These are phyloP conservation scores for Begonia loranthoides DNA, from an alignment of 306 rosid species.

Conservation along the genomic window DNA sequence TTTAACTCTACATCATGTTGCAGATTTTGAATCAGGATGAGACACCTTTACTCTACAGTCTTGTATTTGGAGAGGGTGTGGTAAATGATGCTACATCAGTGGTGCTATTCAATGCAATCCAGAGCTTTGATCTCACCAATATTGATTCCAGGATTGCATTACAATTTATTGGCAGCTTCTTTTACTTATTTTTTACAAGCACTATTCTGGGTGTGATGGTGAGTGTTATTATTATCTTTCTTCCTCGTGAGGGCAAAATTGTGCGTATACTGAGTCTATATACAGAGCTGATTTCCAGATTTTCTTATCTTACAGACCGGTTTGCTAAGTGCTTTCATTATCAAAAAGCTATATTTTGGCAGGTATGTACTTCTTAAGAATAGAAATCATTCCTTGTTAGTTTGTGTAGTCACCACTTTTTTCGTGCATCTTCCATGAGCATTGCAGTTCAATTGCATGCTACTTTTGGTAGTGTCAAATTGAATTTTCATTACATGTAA, in stretches of 20 bases:
- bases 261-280: constrained; percentile 5
- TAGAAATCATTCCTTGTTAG: too few species aligned
- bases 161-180: constrained; percentile 60
- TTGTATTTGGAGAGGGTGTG: constrained; percentile 92
- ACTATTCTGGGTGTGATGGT: constrained; percentile 85
- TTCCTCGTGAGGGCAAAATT: background rate
- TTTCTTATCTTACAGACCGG: constrained; percentile 52
- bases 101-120: constrained; percentile 93
- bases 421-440: too few species aligned
- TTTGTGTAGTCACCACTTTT: too few species aligned
- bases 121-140: constrained; percentile 68
- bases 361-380: constrained; percentile 32
- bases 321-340: constrained; percentile 74
- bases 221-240: constrained; percentile 16
- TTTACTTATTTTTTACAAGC: constrained; percentile 65
- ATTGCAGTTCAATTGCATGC: too few species aligned
- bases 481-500: too few species aligned
- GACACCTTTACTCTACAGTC: constrained; percentile 79
- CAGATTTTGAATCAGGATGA: constrained; percentile 85
- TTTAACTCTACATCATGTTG: constrained; percentile 11
- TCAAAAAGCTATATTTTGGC: constrained; percentile 81
- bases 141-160: constrained; percentile 42
- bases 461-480: too few species aligned
- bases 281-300: constrained; percentile 18
- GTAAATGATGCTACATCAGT: constrained; percentile 96